These are phyloP conservation scores for Suhomyces prunicola DNA, from an alignment of 805 yeast genomes.

Conservation along the genomic window DNA sequence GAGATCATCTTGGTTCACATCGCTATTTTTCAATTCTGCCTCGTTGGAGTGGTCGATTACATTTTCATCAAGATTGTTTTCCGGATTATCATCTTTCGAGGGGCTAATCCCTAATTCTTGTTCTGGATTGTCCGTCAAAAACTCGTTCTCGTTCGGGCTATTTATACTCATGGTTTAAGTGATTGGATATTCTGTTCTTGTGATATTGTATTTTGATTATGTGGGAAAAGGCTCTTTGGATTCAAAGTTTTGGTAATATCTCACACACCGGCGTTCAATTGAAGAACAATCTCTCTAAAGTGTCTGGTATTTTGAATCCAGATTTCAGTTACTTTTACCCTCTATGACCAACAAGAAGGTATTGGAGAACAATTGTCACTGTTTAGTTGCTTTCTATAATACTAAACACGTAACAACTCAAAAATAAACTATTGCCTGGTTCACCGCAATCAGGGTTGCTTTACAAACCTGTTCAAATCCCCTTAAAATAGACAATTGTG, in stretches of 20 bases:
- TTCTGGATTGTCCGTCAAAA: background rate
- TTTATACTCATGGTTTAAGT: background rate
- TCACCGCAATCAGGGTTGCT: background rate
- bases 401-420: background rate
- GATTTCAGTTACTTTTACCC: background rate
- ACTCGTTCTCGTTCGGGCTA: background rate
- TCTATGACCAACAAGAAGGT: background rate
- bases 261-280: background rate
- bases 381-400: background rate
- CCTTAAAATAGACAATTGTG: background rate
- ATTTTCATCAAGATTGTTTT: background rate
- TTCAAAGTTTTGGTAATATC: background rate
- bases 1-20: constrained; percentile 1
- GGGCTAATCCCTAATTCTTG: background rate
- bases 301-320: background rate
- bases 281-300: background rate
- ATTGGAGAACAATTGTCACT: background rate
- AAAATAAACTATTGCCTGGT: background rate
- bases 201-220: background rate
- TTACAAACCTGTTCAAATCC: background rate
- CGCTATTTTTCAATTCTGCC: constrained; percentile 1
- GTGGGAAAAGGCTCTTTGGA: background rate
- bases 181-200: background rate
- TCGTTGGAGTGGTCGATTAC: constrained; percentile 1
- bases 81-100: background rate